Base-by-base conservation (phyloP, 805 yeast species). In the Candida broadrunensis region DNA sequence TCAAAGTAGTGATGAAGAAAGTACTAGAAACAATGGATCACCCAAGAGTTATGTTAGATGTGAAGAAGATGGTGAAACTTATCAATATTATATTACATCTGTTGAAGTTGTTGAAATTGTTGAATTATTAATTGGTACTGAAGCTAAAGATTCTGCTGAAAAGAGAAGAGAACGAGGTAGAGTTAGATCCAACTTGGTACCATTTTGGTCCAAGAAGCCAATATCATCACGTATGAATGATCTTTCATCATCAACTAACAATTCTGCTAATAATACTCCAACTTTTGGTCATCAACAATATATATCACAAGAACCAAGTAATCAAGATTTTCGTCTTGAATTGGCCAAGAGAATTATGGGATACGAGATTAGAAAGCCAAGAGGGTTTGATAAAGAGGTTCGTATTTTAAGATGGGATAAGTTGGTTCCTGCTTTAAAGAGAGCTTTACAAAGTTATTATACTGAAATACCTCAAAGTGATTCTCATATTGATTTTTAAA, bases 311-410 rank as follows among this genome's bases (percentile, higher is more conserved):
- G 40, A 23, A 24, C 49, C 50, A 6, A 42, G 58, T 9, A 62
- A 60, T 40, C 62, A 59, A 21, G 69, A 65, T 36, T 70, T 67
- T 49, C 63, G 80, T 44, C 59, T 68, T 15, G 84, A 80, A 47
- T 63, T 81, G 45, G 85, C 85, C 3, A 77, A 77, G 43, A 65
- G 86, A 54, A 80, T 81, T 18, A 80, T 81, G 84, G 74, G 75
- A 15, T 81, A 81, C 54, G 80, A 76, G 43, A 61, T 68, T 23
- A 69, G 85, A 50, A 80, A 78, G 49, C 87, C 86, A 20, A 66
- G 86, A 50, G 85, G 85, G 1, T 80, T 81, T 58, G 85, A 81
- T 52, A 81, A 81, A 58, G 85, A 80, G 49, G 84, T 81, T 27
- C 60, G 85, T 35, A 80, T 81, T 34, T 57, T 81, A 46, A 68